Conservation (phyloP, 1,284 basidiomycete species). For the Sporisorium exsertum region DNA sequence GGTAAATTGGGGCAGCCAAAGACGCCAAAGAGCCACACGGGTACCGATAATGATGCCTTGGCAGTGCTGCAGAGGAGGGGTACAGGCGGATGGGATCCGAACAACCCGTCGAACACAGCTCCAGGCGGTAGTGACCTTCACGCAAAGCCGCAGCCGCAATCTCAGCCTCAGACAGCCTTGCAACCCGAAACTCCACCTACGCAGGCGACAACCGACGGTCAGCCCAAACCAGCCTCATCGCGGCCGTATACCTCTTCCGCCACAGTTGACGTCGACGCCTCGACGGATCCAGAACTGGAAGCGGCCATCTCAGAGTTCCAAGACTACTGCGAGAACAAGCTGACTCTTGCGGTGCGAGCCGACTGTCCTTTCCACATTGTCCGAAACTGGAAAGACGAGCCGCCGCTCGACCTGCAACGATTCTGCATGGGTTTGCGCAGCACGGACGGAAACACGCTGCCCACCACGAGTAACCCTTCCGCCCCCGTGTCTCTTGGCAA, state of each 20-base stretch:
- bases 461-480: neutral
- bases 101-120: neutral
- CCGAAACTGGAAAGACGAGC: conserved; percentile 36
- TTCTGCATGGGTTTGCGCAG: conserved; percentile 32
- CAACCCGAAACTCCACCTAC: too few species aligned
- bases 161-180: neutral
- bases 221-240: too few species aligned
- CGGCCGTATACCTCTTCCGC: neutral
- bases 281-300: conserved; percentile 21
- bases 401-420: conserved; percentile 40
- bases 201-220: too few species aligned
- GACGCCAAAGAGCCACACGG: neutral
- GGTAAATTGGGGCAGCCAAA: neutral
- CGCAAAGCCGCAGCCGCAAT: neutral
- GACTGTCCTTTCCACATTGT: conserved; percentile 45
- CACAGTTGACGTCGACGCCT: neutral
- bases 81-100: neutral
- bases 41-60: neutral
- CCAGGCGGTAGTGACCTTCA: neutral
- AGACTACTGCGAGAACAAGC: conserved; percentile 51
- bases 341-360: conserved; percentile 37
- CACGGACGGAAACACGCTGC: conserved; percentile 15
- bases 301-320: conserved; percentile 38
- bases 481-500: neutral
- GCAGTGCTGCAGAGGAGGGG: neutral